Evolutionary conservation across 192 early-diverging fungal genomes (phyloP), one percentile per base, ranked within the genome.

Genomic region (Coemansia sp.): DNA sequence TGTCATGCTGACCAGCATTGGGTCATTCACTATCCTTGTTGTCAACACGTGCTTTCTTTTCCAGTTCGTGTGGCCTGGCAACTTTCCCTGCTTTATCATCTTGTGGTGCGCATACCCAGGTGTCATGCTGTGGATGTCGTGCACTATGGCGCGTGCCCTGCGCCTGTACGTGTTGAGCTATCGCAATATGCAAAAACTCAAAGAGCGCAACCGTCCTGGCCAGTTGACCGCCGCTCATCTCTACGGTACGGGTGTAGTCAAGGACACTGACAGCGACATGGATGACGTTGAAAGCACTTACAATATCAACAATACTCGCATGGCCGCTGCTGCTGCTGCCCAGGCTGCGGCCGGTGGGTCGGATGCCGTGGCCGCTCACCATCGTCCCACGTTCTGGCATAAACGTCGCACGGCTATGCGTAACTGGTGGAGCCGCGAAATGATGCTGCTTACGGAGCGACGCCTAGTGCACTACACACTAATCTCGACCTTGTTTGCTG

Each of bases 31-130:
- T 3, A 77, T 80, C 38, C 65, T 85, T 13, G 41, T 80, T 9
- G 81, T 84, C 64, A 84, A 84, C 77, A 79, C 81, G 11, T 84
- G 81, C 61, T 84, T 84, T 27, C 43, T 84, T 33, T 84, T 84
- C 74, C 81, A 84, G 69, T 84, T 84, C 53, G 81, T 84, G 65
- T 84, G 81, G 81, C 76, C 76, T 5, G 84, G 79, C 47, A 41
- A 75, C 47, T 85, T 81, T 63, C 84, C 84, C 41, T 85, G 84
- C 71, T 81, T 85, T 69, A 55, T 85, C 15, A 78, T 81, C 39
- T 57, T 85, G 34, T 85, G 84, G 84, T 73, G 73, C 29, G 79
- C 79, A 18, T 85, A 85, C 34, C 79, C 79, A 4, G 84, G 84
- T 38, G 79, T 85, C 44, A 85, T 81, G 75, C 71, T 85, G 64